These are phyloP conservation scores for Arabidopsis hybrid DNA, from an alignment of 441 rosid species.

Conservation along the genomic window DNA sequence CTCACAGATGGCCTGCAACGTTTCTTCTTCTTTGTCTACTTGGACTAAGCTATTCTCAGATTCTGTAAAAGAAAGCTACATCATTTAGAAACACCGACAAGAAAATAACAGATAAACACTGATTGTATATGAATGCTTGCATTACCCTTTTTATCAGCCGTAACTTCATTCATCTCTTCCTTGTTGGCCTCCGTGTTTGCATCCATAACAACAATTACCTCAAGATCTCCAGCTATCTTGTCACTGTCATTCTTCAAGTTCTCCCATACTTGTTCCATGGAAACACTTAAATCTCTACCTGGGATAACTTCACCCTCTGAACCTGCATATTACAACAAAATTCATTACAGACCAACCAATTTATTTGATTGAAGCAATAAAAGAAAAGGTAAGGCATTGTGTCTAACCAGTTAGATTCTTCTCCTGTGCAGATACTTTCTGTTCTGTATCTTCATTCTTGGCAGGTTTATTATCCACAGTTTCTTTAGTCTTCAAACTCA, in stretches of 20 bases:
- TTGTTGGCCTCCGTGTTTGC: conserved; percentile 7
- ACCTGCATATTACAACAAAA: conserved; percentile 40
- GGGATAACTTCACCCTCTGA: conserved; percentile 36
- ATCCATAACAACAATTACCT: conserved; percentile 19
- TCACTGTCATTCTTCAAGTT: conserved; percentile 25
- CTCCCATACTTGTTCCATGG: conserved; percentile 41
- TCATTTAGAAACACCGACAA: conserved; percentile 5
- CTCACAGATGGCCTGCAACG: background rate
- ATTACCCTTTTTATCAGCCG: conserved; percentile 29
- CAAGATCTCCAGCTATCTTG: conserved; percentile 20
- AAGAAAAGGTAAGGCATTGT: background rate
- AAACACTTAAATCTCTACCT: conserved; percentile 40
- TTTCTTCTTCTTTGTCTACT: conserved; percentile 28
- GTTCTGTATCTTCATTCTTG: conserved; percentile 14
- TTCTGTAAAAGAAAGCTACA: conserved; percentile 20
- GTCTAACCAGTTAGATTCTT: conserved; percentile 26
- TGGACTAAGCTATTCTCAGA: conserved; percentile 14
- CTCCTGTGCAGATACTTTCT: conserved; percentile 21
- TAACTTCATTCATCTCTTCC: conserved; percentile 31
- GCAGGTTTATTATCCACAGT: conserved; percentile 34
- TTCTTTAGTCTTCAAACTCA: conserved; percentile 59
- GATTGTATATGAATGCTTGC: background rate
- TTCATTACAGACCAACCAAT: background rate
- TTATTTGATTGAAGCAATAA: background rate
- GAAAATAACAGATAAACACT: conserved; percentile 4